Percentiles rank a stretch among this genome's conserved stretches.
Evolutionary conservation across 805 yeast species (phyloP).

Genomic region (Yamadazyma nakazawae): DNA sequence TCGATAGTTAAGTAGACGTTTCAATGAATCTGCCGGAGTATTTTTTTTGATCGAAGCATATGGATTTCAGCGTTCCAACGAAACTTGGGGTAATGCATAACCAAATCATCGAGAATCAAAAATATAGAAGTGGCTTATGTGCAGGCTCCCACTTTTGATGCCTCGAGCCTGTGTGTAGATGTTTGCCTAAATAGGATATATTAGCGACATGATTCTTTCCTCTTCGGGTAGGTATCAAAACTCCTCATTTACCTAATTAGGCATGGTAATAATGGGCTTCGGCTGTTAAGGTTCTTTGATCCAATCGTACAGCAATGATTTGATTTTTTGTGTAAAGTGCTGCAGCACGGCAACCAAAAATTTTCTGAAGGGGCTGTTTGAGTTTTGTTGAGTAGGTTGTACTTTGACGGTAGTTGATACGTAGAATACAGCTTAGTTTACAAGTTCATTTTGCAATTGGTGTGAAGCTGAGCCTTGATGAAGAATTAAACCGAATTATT

Average conservation of each 20-base stretch:
- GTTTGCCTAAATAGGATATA: constrained; percentile 14
- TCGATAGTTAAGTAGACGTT: background rate
- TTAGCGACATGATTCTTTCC: constrained; percentile 14
- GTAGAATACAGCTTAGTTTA: no score
- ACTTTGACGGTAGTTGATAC: no score
- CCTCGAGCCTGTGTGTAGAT: constrained; percentile 4
- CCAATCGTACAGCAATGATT: background rate
- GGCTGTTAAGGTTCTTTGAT: background rate
- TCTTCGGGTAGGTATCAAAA: constrained; percentile 4
- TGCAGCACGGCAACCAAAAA: background rate
- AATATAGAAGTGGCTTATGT: background rate
- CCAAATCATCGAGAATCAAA: constrained; percentile 6
- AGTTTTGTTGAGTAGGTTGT: no score
- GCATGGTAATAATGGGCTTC: constrained; percentile 2
- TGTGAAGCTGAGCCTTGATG: no score
- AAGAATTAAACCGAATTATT: no score
- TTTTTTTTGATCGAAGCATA: background rate
- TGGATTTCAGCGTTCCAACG: constrained; percentile 1
- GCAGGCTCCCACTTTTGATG: background rate
- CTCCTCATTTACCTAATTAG: constrained; percentile 17
- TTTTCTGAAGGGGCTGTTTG: background rate
- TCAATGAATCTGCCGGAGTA: background rate
- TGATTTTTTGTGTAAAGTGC: background rate
- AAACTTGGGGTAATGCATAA: constrained; percentile 7
- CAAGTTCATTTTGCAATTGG: no score